A percentile compares a stretch with the other conserved stretches of the same genome.
Evolutionary conservation across 192 early-diverging fungal species (phyloP).

Genomic region (Backusella psychrophila): DNA sequence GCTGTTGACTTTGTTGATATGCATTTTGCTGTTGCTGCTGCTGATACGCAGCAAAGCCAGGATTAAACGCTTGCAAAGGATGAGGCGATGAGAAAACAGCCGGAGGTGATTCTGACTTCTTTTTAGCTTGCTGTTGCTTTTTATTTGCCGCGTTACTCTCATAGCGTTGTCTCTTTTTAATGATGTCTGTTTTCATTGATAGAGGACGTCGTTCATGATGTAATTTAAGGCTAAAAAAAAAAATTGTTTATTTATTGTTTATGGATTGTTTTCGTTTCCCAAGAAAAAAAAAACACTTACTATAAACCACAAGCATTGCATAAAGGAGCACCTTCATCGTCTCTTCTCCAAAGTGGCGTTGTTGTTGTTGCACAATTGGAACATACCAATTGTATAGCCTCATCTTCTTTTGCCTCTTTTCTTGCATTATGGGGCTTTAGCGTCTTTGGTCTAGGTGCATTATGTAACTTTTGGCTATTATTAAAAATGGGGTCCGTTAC

Average conservation of each 20-base stretch:
- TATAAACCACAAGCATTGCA: constrained; percentile 57
- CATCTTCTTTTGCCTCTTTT: constrained; percentile 47
- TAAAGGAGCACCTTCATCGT: constrained; percentile 51
- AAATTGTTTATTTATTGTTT: background rate
- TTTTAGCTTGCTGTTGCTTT: background rate
- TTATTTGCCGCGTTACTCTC: constrained; percentile 11
- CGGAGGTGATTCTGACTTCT: background rate
- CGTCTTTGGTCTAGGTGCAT: constrained; percentile 73
- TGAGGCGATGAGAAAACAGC: background rate
- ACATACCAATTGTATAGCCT: constrained; percentile 47
- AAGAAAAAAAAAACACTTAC: constrained; percentile 11
- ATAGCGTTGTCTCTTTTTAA: constrained; percentile 32
- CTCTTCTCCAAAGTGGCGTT: constrained; percentile 91
- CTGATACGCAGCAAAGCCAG: background rate
- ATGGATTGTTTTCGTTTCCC: background rate
- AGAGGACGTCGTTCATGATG: constrained; percentile 29
- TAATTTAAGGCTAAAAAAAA: constrained; percentile 15
- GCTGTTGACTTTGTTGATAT: background rate
- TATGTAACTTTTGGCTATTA: constrained; percentile 74
- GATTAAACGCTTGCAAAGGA: background rate
- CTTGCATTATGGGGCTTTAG: constrained; percentile 74
- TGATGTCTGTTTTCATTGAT: constrained; percentile 30
- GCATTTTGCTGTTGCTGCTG: background rate
- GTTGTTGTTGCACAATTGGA: constrained; percentile 77
- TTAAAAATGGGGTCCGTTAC: too few species aligned